Percentiles rank a stretch among this genome's conserved stretches.
Conservation (phyloP, 805 yeast genomes). For the Metschnikowia sp. region DNA sequence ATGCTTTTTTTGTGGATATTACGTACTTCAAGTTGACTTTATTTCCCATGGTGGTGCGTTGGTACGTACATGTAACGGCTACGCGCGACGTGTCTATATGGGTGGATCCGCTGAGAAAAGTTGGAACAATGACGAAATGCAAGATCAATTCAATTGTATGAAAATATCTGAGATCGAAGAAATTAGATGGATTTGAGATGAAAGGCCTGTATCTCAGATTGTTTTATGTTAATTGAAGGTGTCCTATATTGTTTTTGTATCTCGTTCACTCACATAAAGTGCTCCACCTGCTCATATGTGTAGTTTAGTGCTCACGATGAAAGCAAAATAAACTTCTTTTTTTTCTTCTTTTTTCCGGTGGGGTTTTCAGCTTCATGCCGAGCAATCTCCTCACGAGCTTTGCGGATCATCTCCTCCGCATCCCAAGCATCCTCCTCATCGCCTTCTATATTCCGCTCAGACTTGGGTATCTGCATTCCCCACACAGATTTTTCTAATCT, state of each 20-base stretch:
- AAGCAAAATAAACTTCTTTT: slow-evolving; percentile 40
- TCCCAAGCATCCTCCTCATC: slow-evolving; percentile 45
- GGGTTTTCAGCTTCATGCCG: slow-evolving; percentile 20
- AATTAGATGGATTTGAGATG: too few species aligned
- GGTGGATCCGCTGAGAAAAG: too few species aligned
- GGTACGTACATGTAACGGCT: too few species aligned
- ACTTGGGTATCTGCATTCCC: slow-evolving; percentile 63
- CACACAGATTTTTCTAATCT: slow-evolving; percentile 50
- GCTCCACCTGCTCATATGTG: too few species aligned
- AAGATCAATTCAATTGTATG: too few species aligned
- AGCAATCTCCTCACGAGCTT: slow-evolving; percentile 48
- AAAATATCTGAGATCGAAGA: too few species aligned
- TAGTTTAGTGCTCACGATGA: slow-evolving; percentile 15
- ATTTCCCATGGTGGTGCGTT: slow-evolving; percentile 18
- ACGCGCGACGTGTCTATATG: slow-evolving; percentile 1
- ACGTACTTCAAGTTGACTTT: slow-evolving; percentile 27
- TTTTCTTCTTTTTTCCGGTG: slow-evolving; percentile 39
- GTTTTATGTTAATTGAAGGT: too few species aligned
- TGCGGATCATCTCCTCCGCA: slow-evolving; percentile 49
- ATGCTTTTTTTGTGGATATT: background rate
- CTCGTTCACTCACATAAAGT: too few species aligned
- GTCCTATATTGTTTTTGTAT: too few species aligned
- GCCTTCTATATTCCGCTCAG: slow-evolving; percentile 30
- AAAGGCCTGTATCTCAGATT: too few species aligned
- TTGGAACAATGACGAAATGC: too few species aligned